Evolutionary conservation across 345 rosid genomes (phyloP).

Genomic region (Hevea brasiliensis): DNA sequence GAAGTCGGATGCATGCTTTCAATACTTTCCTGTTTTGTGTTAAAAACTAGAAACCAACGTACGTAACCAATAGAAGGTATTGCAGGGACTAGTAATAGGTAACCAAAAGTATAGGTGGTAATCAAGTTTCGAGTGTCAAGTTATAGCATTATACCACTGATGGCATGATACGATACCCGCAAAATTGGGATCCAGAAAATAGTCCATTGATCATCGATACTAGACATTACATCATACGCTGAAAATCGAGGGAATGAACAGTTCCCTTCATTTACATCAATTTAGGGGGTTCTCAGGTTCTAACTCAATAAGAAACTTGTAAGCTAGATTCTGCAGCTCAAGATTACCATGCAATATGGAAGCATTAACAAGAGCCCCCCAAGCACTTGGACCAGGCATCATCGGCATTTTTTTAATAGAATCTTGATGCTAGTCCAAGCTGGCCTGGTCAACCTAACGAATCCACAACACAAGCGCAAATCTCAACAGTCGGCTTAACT

Average conservation of each 20-base stretch:
- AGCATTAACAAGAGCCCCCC: conserved; percentile 73
- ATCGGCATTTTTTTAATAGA: conserved; percentile 55
- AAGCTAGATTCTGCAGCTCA: conserved; percentile 60
- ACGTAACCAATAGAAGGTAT: too few relatives aligned
- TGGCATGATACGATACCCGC: too few relatives aligned
- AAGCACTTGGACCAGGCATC: conserved; percentile 59
- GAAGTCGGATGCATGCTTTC: too few relatives aligned
- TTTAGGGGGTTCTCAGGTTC: conserved; percentile 70
- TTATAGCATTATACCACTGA: too few relatives aligned
- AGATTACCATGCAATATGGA: conserved; percentile 57
- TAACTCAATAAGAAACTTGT: conserved; percentile 47
- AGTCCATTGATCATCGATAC: neutral
- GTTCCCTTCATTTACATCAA: conserved; percentile 53
- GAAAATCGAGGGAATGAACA: conserved; percentile 24
- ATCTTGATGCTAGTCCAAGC: conserved; percentile 47
- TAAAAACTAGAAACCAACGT: too few relatives aligned
- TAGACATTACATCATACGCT: conserved; percentile 7
- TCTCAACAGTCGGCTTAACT: conserved; percentile 53
- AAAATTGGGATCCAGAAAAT: too few relatives aligned
- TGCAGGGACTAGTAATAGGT: too few relatives aligned
- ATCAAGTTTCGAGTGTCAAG: too few relatives aligned
- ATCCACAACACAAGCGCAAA: conserved; percentile 67
- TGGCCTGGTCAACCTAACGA: conserved; percentile 61
- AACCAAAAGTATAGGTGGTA: too few relatives aligned
- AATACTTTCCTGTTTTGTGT: too few relatives aligned